Conservation (phyloP, 2,329 filamentous ascomycete genomes). For the Grosmannia serpens region DNA sequence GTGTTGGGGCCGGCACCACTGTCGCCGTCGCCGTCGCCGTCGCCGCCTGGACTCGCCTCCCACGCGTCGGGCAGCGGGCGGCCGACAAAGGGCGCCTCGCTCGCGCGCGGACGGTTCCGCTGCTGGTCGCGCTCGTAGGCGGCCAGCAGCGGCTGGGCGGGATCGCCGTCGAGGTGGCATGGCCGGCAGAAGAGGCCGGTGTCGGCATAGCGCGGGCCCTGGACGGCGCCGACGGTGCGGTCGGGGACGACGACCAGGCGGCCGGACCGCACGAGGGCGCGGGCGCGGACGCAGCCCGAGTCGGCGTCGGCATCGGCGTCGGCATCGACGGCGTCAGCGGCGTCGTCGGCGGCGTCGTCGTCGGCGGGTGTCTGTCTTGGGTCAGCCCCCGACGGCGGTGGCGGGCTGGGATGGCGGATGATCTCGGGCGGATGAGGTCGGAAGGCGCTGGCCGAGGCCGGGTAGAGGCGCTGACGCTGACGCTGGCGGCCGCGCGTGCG, state of each 20-base stretch:
- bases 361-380: background rate
- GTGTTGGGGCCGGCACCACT: background rate
- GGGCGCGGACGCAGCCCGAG: constrained; percentile 18
- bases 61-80: background rate
- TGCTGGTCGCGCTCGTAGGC: constrained; percentile 33
- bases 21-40: background rate
- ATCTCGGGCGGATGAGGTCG: constrained; percentile 33
- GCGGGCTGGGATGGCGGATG: constrained; percentile 38
- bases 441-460: constrained; percentile 18
- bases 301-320: constrained; percentile 11
- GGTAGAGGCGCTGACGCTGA: background rate
- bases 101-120: constrained; percentile 16
- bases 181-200: constrained; percentile 35
- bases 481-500: background rate
- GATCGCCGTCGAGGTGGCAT: constrained; percentile 34
- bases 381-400: constrained; percentile 20
- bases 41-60: background rate
- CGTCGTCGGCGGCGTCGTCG: constrained; percentile 11
- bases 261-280: constrained; percentile 24
- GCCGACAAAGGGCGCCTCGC: background rate
- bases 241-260: constrained; percentile 32
- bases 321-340: background rate
- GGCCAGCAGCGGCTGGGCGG: constrained; percentile 31
- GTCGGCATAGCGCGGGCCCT: constrained; percentile 39
- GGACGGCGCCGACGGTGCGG: constrained; percentile 40